Conservation (phyloP, 2,329 filamentous ascomycete species). For the Rutstroemia sp. region DNA sequence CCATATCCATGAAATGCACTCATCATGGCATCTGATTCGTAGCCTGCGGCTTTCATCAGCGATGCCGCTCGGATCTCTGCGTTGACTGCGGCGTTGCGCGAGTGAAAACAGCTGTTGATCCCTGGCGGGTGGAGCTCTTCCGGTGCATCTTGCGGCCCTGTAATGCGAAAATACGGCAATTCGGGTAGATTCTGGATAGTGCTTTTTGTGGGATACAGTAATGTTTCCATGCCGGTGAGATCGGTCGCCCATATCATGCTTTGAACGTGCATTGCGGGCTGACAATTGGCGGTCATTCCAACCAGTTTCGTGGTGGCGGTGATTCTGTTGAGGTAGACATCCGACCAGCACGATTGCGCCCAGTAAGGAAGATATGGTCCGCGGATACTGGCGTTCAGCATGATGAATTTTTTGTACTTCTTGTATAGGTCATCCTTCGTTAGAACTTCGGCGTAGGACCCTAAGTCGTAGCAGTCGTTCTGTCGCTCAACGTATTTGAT, state of each 20-base stretch:
- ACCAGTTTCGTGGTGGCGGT: constrained; percentile 25
- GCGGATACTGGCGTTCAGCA: constrained; percentile 26
- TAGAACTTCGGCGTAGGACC: constrained; percentile 23
- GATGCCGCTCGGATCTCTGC: constrained; percentile 20
- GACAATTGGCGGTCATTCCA: constrained; percentile 26
- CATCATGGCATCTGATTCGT: constrained; percentile 24
- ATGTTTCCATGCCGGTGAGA: constrained; percentile 16
- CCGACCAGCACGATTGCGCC: constrained; percentile 24
- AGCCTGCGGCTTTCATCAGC: constrained; percentile 20
- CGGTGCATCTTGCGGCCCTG: background rate
- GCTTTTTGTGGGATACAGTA: constrained; percentile 19
- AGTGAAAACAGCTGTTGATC: constrained; percentile 24
- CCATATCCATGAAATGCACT: constrained; percentile 15
- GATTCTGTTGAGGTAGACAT: constrained; percentile 19
- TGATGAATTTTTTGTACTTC: too few relatives aligned
- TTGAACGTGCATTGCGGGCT: constrained; percentile 23
- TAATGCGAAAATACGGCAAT: background rate
- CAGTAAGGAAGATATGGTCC: constrained; percentile 27
- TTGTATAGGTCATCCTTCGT: constrained; percentile 6
- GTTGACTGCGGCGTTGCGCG: constrained; percentile 17
- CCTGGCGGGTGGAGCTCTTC: constrained; percentile 9
- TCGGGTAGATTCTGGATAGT: constrained; percentile 9
- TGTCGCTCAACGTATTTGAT: constrained; percentile 18
- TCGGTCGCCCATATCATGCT: constrained; percentile 29
- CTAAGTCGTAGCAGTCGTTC: constrained; percentile 27